phyloP scores from a whole-genome alignment of 495 filamentous ascomycete species.

The Penicillium soppii region DNA sequence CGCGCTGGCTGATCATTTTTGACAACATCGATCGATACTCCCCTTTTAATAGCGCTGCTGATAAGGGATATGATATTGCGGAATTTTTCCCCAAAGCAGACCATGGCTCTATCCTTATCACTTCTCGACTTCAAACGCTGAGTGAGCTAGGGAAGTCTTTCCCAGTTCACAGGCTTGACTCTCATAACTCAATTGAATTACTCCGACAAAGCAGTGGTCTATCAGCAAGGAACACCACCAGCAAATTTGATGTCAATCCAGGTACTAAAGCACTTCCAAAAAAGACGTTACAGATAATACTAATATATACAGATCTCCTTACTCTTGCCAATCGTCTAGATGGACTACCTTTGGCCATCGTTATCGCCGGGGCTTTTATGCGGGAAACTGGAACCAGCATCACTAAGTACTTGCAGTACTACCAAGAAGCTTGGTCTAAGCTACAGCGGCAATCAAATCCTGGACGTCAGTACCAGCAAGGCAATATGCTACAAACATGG shows the following conservation, averaged over 20 bases:
- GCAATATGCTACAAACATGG: conserved; percentile 46
- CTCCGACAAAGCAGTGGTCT: conserved; percentile 20
- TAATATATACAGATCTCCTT: conserved; percentile 22
- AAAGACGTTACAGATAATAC: conserved; percentile 7
- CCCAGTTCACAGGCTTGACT: conserved; percentile 21
- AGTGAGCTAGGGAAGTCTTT: conserved; percentile 27
- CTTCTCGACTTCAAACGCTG: conserved; percentile 33
- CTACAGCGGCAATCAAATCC: conserved; percentile 29
- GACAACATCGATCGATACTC: conserved; percentile 43
- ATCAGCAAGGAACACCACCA: neutral
- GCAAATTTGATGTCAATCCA: conserved; percentile 6
- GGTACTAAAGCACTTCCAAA: neutral
- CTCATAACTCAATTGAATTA: conserved; percentile 18
- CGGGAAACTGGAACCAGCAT: conserved; percentile 31
- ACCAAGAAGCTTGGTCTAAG: conserved; percentile 39
- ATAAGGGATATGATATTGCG: conserved; percentile 30
- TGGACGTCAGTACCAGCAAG: conserved; percentile 32
- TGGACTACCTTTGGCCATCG: conserved; percentile 44
- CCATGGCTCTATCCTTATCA: conserved; percentile 44
- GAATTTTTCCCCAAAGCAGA: conserved; percentile 34
- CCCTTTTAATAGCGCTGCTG: conserved; percentile 9
- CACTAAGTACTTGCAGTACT: conserved; percentile 37
- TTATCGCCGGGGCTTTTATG: conserved; percentile 43
- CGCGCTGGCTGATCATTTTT: conserved; percentile 39
- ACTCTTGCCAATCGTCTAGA: conserved; percentile 29